These are phyloP conservation scores for Coemansia sp. DNA, from an alignment of 192 early-diverging fungal species.

Conservation along the genomic window DNA sequence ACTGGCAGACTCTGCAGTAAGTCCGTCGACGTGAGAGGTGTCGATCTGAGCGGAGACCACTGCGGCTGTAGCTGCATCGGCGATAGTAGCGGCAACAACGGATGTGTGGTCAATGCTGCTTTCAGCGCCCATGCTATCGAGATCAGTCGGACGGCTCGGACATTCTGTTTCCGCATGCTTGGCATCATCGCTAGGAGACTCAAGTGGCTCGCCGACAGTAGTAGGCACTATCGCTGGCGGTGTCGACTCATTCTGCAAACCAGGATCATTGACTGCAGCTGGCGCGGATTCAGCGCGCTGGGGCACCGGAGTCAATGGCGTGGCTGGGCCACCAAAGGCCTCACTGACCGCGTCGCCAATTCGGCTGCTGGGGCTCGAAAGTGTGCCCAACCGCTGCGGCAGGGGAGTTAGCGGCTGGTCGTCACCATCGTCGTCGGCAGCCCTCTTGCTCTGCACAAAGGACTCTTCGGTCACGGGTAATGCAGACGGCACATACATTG, in stretches of 20 bases:
- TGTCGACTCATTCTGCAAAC: not conserved
- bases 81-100: slow-evolving; percentile 6
- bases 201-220: not conserved
- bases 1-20: not conserved
- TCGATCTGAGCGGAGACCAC: not conserved
- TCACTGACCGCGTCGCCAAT: not conserved
- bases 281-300: not conserved
- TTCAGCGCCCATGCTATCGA: not conserved
- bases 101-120: slow-evolving; percentile 1
- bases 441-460: not conserved
- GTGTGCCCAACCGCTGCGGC: not conserved
- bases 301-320: slow-evolving; percentile 7
- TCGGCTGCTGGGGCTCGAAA: not conserved
- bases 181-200: not conserved
- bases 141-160: not conserved
- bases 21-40: not conserved
- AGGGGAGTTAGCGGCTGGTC: slow-evolving; percentile 1
- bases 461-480: not conserved
- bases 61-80: not conserved
- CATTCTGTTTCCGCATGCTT: not conserved
- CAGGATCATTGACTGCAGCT: not conserved
- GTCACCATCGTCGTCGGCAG: not conserved
- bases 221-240: not conserved
- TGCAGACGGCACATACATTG: slow-evolving; percentile 39
- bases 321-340: not conserved